Evolutionary conservation across 2,329 filamentous ascomycete genomes (phyloP).

Genomic region (Trichoderma lentiforme): DNA sequence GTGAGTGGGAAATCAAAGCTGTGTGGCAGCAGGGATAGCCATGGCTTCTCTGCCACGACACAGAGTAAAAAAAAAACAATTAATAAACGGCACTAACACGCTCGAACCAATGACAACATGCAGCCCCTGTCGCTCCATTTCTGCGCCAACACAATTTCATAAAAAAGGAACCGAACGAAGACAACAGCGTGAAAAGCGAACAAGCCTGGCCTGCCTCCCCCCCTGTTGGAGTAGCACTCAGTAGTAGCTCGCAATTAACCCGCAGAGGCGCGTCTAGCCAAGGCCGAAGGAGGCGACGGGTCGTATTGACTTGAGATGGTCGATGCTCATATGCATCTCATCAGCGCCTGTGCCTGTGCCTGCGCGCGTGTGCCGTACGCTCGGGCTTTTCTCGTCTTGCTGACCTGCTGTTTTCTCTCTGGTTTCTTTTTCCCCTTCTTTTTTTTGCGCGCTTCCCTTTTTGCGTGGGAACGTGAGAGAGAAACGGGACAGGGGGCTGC

Average conservation of each 20-base stretch:
- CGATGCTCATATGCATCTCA: conserved; percentile 16
- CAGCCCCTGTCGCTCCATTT: background rate
- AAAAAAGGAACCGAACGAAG: background rate
- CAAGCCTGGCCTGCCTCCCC: background rate
- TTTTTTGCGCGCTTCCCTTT: background rate
- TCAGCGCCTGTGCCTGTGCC: background rate
- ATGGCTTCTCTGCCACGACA: background rate
- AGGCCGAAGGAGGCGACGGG: background rate
- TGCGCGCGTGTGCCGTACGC: background rate
- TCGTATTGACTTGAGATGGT: background rate
- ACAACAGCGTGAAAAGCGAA: background rate
- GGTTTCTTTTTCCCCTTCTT: background rate
- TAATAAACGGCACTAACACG: background rate
- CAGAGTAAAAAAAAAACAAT: background rate
- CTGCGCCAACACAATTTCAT: background rate
- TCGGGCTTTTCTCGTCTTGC: background rate
- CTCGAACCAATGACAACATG: conserved; percentile 3
- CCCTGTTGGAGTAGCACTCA: background rate
- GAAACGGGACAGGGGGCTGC: background rate
- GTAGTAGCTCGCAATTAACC: background rate
- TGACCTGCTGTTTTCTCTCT: background rate
- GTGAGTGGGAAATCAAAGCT: background rate
- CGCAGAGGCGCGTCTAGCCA: background rate
- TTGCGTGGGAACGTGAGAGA: background rate
- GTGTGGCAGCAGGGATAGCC: conserved; percentile 14